These are phyloP conservation scores for Aphanomyces invadans DNA, from an alignment of 352 stramenopile genomes.

Conservation along the genomic window DNA sequence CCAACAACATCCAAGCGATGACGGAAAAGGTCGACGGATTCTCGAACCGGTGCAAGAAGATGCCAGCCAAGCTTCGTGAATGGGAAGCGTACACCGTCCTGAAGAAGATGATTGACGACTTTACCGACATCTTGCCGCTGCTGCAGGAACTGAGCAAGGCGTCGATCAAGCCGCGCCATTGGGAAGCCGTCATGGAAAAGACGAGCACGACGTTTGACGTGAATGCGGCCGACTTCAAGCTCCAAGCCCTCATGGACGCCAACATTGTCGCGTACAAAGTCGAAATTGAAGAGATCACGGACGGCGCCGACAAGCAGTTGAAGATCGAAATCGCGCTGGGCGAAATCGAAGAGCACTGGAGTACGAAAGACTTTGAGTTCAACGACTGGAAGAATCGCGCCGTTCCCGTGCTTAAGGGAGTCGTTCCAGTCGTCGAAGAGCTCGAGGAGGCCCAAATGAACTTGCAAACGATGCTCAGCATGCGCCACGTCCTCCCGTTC, in stretches of 20 bases:
- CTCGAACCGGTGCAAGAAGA: constrained; percentile 93
- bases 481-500: constrained; percentile 95
- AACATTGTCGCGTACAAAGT: constrained; percentile 88
- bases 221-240: constrained; percentile 91
- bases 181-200: constrained; percentile 94
- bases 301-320: constrained; percentile 96
- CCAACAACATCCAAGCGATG: constrained; percentile 93
- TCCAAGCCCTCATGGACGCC: constrained; percentile 91
- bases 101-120: constrained; percentile 97
- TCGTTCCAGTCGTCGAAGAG: constrained; percentile 94
- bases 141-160: constrained; percentile 95
- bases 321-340: constrained; percentile 94
- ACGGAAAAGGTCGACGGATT: constrained; percentile 96
- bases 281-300: constrained; percentile 97
- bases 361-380: constrained; percentile 94
- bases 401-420: constrained; percentile 93
- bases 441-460: constrained; percentile 98
- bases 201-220: constrained; percentile 92
- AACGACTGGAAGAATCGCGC: constrained; percentile 90
- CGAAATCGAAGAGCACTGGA: constrained; percentile 93
- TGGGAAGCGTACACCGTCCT: constrained; percentile 97
- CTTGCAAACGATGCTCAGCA: constrained; percentile 96
- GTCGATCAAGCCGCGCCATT: constrained; percentile 94
- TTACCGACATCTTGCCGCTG: constrained; percentile 94
- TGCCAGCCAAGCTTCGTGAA: constrained; percentile 92